These are phyloP conservation scores for Prunus kanzakura DNA, from an alignment of 306 rosid species.

Conservation along the genomic window DNA sequence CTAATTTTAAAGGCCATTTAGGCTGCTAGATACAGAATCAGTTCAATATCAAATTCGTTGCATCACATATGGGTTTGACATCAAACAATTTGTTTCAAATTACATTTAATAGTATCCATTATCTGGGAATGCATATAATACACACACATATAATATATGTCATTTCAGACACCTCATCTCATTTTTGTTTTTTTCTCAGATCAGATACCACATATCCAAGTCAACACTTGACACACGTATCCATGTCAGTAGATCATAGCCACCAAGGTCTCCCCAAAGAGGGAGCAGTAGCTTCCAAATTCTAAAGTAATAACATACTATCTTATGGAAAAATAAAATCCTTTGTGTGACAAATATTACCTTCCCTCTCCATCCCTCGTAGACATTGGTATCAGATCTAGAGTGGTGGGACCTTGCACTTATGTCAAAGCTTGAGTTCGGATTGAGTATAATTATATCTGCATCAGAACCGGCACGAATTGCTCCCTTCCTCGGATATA, in stretches of 20 bases:
- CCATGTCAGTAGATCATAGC: not conserved
- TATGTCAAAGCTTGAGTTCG: constrained; percentile 79
- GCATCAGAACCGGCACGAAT: constrained; percentile 89
- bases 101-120: not conserved
- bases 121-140: not conserved
- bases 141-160: not conserved
- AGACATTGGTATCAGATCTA: constrained; percentile 76
- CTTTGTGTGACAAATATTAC: constrained; percentile 31
- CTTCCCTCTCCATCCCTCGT: constrained; percentile 87
- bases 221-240: not conserved
- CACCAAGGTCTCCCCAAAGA: not conserved
- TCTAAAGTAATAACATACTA: not conserved
- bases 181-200: too few species aligned
- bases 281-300: not conserved
- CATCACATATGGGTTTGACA: not conserved
- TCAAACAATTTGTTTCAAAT: not conserved
- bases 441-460: constrained; percentile 86
- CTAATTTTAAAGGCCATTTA: not conserved
- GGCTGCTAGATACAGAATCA: not conserved
- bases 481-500: constrained; percentile 85
- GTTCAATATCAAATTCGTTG: too few species aligned
- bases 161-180: not conserved
- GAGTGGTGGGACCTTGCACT: constrained; percentile 80
- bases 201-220: not conserved
- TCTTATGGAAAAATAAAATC: not conserved